Conservation (phyloP, 768 basidiomycete genomes). For the Collybiopsis luxurians region DNA sequence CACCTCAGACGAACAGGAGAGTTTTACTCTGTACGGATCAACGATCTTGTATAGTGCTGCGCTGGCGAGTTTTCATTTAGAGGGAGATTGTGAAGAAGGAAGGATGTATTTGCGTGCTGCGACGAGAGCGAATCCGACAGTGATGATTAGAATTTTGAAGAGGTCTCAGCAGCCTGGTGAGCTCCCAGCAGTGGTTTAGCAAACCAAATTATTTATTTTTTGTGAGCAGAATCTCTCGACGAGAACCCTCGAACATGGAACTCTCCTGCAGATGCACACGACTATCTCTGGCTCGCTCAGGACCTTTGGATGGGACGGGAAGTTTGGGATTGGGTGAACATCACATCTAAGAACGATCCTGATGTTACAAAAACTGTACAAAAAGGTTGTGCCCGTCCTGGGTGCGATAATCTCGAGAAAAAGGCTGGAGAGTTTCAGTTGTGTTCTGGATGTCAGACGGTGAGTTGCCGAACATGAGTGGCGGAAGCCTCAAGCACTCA, state of each 20-base stretch:
- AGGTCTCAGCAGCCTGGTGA: constrained; percentile 33
- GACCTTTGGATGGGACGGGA: constrained; percentile 40
- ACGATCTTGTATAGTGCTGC: constrained; percentile 36
- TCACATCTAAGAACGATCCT: too few species aligned
- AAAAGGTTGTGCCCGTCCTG: constrained; percentile 29
- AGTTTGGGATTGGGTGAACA: constrained; percentile 43
- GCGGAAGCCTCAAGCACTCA: not conserved
- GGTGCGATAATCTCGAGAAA: constrained; percentile 29
- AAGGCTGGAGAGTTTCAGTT: constrained; percentile 36
- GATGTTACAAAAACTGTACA: constrained; percentile 29
- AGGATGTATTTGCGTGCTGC: constrained; percentile 38
- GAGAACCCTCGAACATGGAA: constrained; percentile 23
- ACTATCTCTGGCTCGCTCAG: constrained; percentile 43
- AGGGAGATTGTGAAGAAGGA: constrained; percentile 35
- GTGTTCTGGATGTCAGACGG: constrained; percentile 31
- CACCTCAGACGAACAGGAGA: constrained; percentile 14
- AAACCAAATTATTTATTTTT: not conserved
- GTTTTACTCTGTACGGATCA: constrained; percentile 8
- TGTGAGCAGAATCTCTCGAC: constrained; percentile 25
- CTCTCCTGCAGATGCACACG: constrained; percentile 42
- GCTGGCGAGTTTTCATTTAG: constrained; percentile 37
- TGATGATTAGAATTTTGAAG: constrained; percentile 38
- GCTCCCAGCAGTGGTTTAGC: constrained; percentile 9
- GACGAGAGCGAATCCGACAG: constrained; percentile 27
- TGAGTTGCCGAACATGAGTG: not conserved